These are phyloP conservation scores for Xylaria sp. DNA, from an alignment of 2,329 filamentous ascomycete genomes.

Conservation along the genomic window DNA sequence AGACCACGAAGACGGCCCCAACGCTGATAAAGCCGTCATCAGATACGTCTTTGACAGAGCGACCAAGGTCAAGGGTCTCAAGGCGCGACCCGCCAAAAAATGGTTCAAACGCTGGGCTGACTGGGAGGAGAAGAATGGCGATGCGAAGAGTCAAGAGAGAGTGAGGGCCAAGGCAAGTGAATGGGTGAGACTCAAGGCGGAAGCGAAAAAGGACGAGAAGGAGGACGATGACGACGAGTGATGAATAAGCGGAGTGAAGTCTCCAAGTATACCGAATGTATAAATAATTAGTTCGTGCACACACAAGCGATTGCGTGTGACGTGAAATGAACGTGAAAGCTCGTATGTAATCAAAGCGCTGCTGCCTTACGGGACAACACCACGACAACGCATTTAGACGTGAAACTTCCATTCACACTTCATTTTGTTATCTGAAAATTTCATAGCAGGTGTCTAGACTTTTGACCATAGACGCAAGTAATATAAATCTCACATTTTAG, in stretches of 20 bases:
- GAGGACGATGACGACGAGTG: conserved; percentile 51
- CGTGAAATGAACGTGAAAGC: conserved; percentile 1
- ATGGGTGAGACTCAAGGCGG: conserved; percentile 68
- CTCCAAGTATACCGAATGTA: conserved; percentile 20
- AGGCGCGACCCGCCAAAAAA: conserved; percentile 82
- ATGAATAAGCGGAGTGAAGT: conserved; percentile 26
- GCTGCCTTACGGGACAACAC: background rate
- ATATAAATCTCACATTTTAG: background rate
- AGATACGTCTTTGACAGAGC: conserved; percentile 87
- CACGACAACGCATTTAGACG: background rate
- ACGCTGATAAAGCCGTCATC: conserved; percentile 64
- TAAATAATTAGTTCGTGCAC: conserved; percentile 3
- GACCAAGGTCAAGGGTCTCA: conserved; percentile 74
- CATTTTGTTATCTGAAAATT: background rate
- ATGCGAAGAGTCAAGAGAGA: conserved; percentile 74
- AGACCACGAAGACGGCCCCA: conserved; percentile 78
- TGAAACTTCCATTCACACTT: no score
- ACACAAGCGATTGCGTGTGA: background rate
- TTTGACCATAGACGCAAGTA: background rate
- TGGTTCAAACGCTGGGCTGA: conserved; percentile 94
- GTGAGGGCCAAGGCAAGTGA: conserved; percentile 77
- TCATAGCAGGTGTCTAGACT: background rate
- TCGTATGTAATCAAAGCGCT: background rate
- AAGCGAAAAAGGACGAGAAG: conserved; percentile 51
- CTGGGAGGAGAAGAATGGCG: conserved; percentile 83